These are phyloP conservation scores for Stephania cephalantha DNA, from an alignment of 164 flowering plant species.

Conservation along the genomic window DNA sequence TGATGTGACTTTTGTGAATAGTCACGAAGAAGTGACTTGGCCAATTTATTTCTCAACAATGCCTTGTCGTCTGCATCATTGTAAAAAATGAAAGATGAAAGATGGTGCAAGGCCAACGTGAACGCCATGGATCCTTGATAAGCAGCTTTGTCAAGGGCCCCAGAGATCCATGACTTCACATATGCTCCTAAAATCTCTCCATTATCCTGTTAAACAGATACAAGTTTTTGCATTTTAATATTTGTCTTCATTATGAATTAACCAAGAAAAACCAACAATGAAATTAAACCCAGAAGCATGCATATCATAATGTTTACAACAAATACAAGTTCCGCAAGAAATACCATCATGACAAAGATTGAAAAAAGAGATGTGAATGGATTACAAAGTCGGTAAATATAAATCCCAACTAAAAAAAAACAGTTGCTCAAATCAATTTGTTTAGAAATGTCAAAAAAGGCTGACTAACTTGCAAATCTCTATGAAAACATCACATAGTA, in stretches of 20 bases:
- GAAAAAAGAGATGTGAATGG: not conserved
- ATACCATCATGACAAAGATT: not conserved
- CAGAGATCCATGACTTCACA: constrained; percentile 82
- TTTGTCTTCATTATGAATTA: not conserved
- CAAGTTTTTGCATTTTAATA: not conserved
- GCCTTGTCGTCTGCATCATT: constrained; percentile 23
- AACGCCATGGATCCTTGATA: constrained; percentile 50
- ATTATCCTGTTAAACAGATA: constrained; percentile 42
- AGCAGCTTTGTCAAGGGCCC: constrained; percentile 79
- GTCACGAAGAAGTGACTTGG: constrained; percentile 69
- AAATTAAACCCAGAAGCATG: not conserved
- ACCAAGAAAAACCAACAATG: not conserved
- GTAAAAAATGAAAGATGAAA: constrained; percentile 58
- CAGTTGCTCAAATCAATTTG: too few relatives aligned
- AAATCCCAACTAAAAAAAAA: too few relatives aligned
- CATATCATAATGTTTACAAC: too few relatives aligned
- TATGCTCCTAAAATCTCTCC: constrained; percentile 76
- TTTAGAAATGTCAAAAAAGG: too few relatives aligned
- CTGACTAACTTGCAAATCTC: too few relatives aligned
- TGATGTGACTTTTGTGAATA: constrained; percentile 53
- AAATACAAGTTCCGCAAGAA: not conserved
- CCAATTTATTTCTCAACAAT: constrained; percentile 44
- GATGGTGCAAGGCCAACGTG: constrained; percentile 68
- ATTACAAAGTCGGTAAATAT: too few relatives aligned
- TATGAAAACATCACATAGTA: too few relatives aligned